These are phyloP conservation scores for Galerina sulciceps DNA, from an alignment of 768 basidiomycete species.

Conservation along the genomic window DNA sequence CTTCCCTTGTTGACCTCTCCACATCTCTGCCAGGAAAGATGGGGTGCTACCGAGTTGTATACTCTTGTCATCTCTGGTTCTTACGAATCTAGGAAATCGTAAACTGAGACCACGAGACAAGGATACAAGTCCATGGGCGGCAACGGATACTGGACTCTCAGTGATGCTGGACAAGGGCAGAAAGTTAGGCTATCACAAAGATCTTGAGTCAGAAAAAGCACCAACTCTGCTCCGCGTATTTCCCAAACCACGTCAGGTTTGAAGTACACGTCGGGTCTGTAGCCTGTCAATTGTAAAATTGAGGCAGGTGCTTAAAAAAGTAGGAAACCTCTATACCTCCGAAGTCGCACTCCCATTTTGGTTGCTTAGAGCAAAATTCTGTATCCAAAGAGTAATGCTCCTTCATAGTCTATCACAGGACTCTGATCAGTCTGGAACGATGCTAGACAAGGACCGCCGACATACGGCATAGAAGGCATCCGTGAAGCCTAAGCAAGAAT, in stretches of 20 bases:
- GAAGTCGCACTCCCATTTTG: constrained; percentile 63
- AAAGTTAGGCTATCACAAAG: not conserved
- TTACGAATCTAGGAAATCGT: constrained; percentile 88
- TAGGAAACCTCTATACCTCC: constrained; percentile 52
- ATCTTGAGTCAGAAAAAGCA: not conserved
- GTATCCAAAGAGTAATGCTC: constrained; percentile 64
- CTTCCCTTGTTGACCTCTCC: constrained; percentile 59
- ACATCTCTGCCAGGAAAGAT: constrained; percentile 72
- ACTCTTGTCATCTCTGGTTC: constrained; percentile 71
- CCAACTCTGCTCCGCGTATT: constrained; percentile 76
- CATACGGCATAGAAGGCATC: constrained; percentile 79
- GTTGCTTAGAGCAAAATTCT: constrained; percentile 53
- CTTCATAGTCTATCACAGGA: constrained; percentile 51
- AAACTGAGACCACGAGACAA: constrained; percentile 71
- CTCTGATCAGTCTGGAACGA: not conserved
- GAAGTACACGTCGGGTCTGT: constrained; percentile 71
- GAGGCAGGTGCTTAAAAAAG: not conserved
- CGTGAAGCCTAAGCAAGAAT: constrained; percentile 65
- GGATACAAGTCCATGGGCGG: constrained; percentile 65
- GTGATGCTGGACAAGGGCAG: constrained; percentile 60
- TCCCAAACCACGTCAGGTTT: constrained; percentile 87
- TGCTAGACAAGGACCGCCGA: not conserved
- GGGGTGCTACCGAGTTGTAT: constrained; percentile 76
- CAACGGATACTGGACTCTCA: constrained; percentile 83
- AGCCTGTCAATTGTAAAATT: constrained; percentile 42